Conservation (phyloP, 2,329 filamentous ascomycete species). For the Sordariomycetes sp. region DNA sequence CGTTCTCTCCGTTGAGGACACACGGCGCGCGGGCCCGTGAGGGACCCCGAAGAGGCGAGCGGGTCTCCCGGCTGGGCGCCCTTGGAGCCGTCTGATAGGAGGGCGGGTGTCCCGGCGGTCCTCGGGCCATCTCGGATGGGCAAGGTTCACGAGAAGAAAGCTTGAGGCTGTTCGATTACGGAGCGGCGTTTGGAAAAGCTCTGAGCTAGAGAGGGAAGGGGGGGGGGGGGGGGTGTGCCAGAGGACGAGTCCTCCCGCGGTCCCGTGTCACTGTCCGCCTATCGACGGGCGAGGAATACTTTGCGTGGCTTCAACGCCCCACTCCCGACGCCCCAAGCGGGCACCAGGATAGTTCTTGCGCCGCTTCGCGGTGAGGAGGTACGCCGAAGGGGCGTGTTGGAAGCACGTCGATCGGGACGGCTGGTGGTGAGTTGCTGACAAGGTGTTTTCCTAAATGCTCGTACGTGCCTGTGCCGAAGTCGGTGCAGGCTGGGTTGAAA, state of each 20-base stretch:
- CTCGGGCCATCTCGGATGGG: slow-evolving; percentile 4
- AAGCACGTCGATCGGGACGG: neutral
- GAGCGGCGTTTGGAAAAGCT: neutral
- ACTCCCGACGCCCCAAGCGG: neutral
- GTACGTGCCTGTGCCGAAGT: no score
- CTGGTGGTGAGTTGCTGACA: neutral
- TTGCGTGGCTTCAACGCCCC: neutral
- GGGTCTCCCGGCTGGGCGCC: neutral
- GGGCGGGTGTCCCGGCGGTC: neutral
- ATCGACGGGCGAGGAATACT: neutral
- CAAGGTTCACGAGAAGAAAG: neutral
- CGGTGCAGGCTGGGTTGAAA: no score
- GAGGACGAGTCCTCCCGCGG: neutral
- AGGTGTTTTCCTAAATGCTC: neutral
- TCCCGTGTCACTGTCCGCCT: neutral
- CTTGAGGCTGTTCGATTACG: neutral
- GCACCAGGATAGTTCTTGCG: neutral
- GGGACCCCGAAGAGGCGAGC: neutral
- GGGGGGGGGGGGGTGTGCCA: neutral
- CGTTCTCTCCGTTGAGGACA: neutral
- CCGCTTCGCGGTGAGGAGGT: neutral
- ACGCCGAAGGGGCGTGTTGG: neutral
- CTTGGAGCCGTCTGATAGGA: slow-evolving; percentile 1
- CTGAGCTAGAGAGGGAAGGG: neutral
- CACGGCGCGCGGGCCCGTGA: neutral